Percentiles rank a stretch among this genome's conserved stretches.
These are phyloP conservation scores for Beta vulgaris DNA, from an alignment of 148 eudicot genomes.

Conservation along the genomic window DNA sequence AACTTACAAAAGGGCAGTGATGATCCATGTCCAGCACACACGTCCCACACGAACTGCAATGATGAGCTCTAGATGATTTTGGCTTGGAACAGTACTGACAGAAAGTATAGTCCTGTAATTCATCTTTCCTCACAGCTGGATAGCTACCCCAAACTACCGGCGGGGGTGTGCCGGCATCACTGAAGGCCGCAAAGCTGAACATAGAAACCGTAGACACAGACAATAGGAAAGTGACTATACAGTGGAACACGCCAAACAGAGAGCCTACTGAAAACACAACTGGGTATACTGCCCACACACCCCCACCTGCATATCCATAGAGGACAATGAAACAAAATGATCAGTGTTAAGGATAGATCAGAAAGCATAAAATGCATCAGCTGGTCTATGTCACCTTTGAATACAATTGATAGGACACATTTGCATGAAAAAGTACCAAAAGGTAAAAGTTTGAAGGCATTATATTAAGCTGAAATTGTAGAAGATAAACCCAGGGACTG, in stretches of 20 bases:
- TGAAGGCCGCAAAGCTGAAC: constrained; percentile 66
- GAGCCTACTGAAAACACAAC: constrained; percentile 63
- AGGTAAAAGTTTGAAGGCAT: not conserved
- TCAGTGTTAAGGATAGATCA: not conserved
- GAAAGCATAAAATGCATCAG: not conserved
- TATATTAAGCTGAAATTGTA: not conserved
- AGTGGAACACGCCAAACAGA: constrained; percentile 52
- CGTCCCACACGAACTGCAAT: constrained; percentile 85
- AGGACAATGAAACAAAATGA: not conserved
- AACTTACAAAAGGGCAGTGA: constrained; percentile 98
- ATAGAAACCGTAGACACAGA: constrained; percentile 54
- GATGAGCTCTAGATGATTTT: constrained; percentile 86
- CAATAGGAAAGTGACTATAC: constrained; percentile 44
- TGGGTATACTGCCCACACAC: constrained; percentile 88
- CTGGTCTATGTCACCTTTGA: not conserved
- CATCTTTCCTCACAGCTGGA: constrained; percentile 76
- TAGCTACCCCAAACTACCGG: constrained; percentile 75
- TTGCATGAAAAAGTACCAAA: not conserved
- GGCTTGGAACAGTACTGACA: constrained; percentile 84
- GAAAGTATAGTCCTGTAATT: constrained; percentile 68
- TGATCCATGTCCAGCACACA: constrained; percentile 98
- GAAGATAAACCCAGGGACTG: not conserved
- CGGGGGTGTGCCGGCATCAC: constrained; percentile 71
- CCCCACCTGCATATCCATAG: constrained; percentile 63
- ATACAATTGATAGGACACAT: not conserved